These are phyloP conservation scores for Heritiera littoralis DNA, from an alignment of 345 rosid species.

Conservation along the genomic window DNA sequence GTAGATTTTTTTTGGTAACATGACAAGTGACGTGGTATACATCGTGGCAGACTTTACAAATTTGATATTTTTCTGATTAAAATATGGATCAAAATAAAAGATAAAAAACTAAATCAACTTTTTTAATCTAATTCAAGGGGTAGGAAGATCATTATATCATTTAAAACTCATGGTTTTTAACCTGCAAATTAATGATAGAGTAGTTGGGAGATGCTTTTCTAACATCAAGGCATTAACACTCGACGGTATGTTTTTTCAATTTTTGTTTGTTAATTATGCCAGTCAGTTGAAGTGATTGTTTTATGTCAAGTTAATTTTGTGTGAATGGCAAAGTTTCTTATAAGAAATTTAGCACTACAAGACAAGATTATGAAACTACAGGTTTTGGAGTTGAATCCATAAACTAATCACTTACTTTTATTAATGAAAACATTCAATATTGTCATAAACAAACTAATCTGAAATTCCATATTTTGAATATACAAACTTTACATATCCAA, in stretches of 20 bases:
- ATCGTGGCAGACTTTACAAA: no score
- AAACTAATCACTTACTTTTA: neutral
- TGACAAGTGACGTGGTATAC: no score
- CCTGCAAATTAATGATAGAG: no score
- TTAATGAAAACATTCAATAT: neutral
- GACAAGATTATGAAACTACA: neutral
- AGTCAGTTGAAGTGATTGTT: no score
- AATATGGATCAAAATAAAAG: no score
- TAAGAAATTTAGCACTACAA: neutral
- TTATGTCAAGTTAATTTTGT: neutral
- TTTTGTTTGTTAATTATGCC: neutral
- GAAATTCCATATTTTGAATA: neutral
- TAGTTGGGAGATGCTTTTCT: constrained; percentile 30
- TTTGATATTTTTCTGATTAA: no score
- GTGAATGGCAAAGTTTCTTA: neutral
- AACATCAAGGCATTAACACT: constrained; percentile 15
- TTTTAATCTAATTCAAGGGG: no score
- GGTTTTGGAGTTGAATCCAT: neutral
- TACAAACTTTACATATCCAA: neutral
- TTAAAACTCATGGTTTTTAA: neutral
- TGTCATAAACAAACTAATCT: neutral
- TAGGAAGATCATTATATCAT: no score
- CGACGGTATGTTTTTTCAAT: neutral
- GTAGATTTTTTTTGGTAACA: no score
- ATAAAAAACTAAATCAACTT: no score